These are phyloP conservation scores for Solanum corneliomulleri DNA, from an alignment of 257 asterid genomes.

Conservation along the genomic window DNA sequence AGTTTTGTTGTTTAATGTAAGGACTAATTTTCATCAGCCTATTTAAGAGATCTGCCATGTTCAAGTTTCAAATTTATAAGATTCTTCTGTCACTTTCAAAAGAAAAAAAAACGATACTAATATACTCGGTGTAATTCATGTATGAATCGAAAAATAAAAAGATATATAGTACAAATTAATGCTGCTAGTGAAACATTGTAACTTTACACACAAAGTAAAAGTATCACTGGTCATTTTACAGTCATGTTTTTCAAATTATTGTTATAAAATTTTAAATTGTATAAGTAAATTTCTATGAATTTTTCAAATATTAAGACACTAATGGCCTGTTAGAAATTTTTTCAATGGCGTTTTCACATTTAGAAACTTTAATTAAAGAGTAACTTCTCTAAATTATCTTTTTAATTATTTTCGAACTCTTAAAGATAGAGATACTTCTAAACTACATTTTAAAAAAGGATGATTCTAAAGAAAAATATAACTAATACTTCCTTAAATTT, in stretches of 20 bases:
- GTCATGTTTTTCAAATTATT: neutral
- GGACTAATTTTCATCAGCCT: neutral
- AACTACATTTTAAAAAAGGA: neutral
- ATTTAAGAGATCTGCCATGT: neutral
- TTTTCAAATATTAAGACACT: neutral
- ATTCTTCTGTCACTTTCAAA: neutral
- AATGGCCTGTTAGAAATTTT: no score
- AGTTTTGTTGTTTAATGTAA: neutral
- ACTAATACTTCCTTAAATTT: neutral
- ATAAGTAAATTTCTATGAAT: neutral
- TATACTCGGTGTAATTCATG: rapidly evolving
- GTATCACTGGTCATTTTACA: neutral
- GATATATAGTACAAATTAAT: neutral
- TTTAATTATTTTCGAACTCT: neutral
- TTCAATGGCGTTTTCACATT: neutral
- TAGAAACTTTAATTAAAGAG: no score
- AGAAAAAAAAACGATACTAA: neutral
- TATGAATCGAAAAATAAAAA: neutral
- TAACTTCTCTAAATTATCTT: neutral
- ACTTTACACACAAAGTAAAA: neutral
- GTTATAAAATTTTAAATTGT: neutral
- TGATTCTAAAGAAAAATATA: neutral
- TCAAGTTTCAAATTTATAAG: neutral
- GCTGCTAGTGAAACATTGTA: neutral
- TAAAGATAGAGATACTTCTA: neutral